Evolutionary conservation across 2,329 filamentous ascomycete species (phyloP), one percentile per base, ranked within the genome.

Genomic region (Diaporthe sp.): DNA sequence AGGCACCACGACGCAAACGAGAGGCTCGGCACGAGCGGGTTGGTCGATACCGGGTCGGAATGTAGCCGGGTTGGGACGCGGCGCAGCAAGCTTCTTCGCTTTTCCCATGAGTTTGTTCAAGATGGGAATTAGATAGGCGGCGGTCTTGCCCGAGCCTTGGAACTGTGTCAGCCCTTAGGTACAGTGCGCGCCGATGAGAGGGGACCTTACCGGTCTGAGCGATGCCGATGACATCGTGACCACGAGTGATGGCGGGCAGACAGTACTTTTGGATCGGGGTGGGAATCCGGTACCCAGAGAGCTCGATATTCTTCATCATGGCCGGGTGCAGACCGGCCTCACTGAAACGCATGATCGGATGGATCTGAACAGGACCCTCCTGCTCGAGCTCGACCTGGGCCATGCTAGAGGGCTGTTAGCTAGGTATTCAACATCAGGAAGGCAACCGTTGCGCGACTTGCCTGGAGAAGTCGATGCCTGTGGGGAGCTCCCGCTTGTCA

Each of bases 21-120:
- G 85, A 6, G 97, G 97, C 87, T 98, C 96, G 10, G 95, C 96
- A 58, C 91, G 90, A 53, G 94, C 90, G 2, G 84, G 83, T 28
- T 79, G 80, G 22, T 87, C 84, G 2, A 84, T 42, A 1, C 85
- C 85, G 3, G 88, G 84, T 15, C 90, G 85, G 80, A 92, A 93
- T 0, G 85, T 88, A 1, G 84, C 83, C 0, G 90, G 87, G 77
- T 93, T 92, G 0, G 96, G 95, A 6, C 96, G 94, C 60, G 92
- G 89, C 7, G 94, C 96, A 1, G 93, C 93, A 9, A 98, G 86
- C 85, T 95, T 96, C 86, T 95, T 97, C 8, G 94, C 95, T 86
- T 98, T 98, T 37, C 97, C 97, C 95, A 98, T 98, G 31, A 99
- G 86, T 83, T 94, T 94, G 76, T 95, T 98, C 71, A 98, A 81